A percentile compares a stretch with the other conserved stretches of the same genome.
Conservation (phyloP, 2,329 filamentous ascomycete genomes). For the Dissoconium aciculare region DNA sequence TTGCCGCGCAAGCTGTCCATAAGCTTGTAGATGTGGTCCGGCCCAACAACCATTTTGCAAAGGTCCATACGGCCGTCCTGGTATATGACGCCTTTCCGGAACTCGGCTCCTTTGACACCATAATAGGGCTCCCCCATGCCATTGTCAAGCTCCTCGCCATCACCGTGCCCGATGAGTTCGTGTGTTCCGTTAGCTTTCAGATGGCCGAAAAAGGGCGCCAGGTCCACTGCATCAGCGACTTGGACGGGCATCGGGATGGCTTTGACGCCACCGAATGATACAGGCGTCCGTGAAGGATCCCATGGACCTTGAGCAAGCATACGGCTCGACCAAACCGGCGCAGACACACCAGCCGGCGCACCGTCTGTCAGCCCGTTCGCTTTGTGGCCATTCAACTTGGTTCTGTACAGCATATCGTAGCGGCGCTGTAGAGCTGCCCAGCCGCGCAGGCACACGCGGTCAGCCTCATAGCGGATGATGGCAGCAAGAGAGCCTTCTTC, state of each 20-base stretch:
- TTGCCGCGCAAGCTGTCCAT: conserved; percentile 37
- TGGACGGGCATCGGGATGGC: conserved; percentile 26
- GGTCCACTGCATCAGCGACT: conserved; percentile 20
- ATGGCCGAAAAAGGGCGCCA: conserved; percentile 26
- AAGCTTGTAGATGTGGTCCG: conserved; percentile 35
- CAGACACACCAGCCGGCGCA: too few species aligned
- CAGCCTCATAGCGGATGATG: too few species aligned
- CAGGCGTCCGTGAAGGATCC: conserved; percentile 20
- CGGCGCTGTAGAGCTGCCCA: too few species aligned
- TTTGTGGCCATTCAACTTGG: too few species aligned
- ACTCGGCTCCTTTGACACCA: conserved; percentile 23
- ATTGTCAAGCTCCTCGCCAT: conserved; percentile 11
- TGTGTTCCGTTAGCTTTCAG: conserved; percentile 18
- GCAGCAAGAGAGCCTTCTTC: too few species aligned
- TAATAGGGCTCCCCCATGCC: conserved; percentile 25
- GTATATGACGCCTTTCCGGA: conserved; percentile 32
- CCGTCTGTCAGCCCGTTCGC: too few species aligned
- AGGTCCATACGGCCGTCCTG: conserved; percentile 40
- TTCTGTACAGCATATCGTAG: too few species aligned
- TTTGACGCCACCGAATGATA: conserved; percentile 20
- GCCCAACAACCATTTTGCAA: conserved; percentile 42
- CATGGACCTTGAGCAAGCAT: conserved; percentile 27
- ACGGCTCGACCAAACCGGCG: too few species aligned
- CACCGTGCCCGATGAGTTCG: too few species aligned
- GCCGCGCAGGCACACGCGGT: too few species aligned